Conservation (phyloP, 2,329 filamentous ascomycete species). For the Hymenoscyphus fructigenus region DNA sequence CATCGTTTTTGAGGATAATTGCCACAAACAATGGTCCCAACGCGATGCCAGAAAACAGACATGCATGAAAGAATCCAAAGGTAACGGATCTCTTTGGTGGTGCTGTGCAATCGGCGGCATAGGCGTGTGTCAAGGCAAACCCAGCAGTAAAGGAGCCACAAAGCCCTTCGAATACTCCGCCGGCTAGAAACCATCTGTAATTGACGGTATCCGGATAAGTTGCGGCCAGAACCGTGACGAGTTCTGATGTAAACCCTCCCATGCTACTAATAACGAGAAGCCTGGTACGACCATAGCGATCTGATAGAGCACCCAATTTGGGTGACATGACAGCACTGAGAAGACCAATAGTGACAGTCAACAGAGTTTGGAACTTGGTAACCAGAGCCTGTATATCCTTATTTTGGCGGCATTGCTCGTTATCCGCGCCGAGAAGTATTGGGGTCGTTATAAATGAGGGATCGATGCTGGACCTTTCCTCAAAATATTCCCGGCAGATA, state of each 20-base stretch:
- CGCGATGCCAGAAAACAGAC: conserved; percentile 85
- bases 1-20: conserved; percentile 74
- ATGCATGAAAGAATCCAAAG: conserved; percentile 88
- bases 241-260: conserved; percentile 73
- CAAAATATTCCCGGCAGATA: conserved; percentile 80
- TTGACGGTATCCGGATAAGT: conserved; percentile 70
- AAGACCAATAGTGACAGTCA: conserved; percentile 71
- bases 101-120: conserved; percentile 83
- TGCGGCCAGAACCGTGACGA: conserved; percentile 75
- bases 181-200: conserved; percentile 77
- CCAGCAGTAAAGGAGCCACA: conserved; percentile 86
- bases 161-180: conserved; percentile 76
- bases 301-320: conserved; percentile 79
- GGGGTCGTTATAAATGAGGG: conserved; percentile 61
- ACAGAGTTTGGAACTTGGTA: conserved; percentile 74
- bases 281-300: conserved; percentile 77
- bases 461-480: conserved; percentile 59
- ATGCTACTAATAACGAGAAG: conserved; percentile 71
- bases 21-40: conserved; percentile 80
- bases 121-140: conserved; percentile 76
- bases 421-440: conserved; percentile 65
- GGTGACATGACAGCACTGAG: conserved; percentile 81
- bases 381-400: conserved; percentile 76
- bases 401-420: conserved; percentile 72
- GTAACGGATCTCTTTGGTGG: conserved; percentile 76